Base-by-base conservation (phyloP, 345 rosid species). In the Camelina sativa region DNA sequence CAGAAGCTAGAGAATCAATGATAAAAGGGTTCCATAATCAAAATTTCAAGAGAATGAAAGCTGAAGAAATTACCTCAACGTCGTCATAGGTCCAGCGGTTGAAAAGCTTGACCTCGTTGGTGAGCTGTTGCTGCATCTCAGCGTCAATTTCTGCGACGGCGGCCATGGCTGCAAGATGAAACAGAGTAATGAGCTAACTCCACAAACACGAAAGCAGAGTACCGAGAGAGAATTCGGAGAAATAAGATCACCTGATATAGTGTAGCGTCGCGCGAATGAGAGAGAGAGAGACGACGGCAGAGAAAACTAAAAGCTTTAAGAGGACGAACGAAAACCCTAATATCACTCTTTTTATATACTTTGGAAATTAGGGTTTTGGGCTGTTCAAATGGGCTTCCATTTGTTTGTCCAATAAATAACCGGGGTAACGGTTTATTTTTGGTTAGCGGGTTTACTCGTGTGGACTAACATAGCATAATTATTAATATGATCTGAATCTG, bases 51-150 rank as follows among this genome's bases (percentile, higher is more conserved):
- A 20, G 11, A 35, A 12, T 5, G 50, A 30, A 46, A 30, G 65
- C 8, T 7, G 50, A 50, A 56, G 43, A 46, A 41, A 15, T 34
- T 28, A 90, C 96, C 86, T 81, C 43, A 44, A 88, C 85, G 11
- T 88, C 93, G 2, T 90, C 96, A 35, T 81, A 90, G 46, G 82
- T 64, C 93, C 96, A 90, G n/a, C 87, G 93, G 52, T 86, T 85
- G 83, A 90, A 90, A 60, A 90, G 89, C 83, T 88, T 90, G 73
- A 90, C 93, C 15, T 86, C 92, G 50, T 65, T 67, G 72, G 76
- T 81, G 32, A 76, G 81, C 77, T 67, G 75, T 64, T 62, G 63
- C 64, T 75, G 79, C 5, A 65, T 67, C 65, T 73, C 80, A 1
- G 75, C 74, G 64, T 58, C 76, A 37, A 62, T 37, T 66, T 57